Evolutionary conservation across 441 rosid genomes (phyloP).

Genomic region (Populus hybrid): DNA sequence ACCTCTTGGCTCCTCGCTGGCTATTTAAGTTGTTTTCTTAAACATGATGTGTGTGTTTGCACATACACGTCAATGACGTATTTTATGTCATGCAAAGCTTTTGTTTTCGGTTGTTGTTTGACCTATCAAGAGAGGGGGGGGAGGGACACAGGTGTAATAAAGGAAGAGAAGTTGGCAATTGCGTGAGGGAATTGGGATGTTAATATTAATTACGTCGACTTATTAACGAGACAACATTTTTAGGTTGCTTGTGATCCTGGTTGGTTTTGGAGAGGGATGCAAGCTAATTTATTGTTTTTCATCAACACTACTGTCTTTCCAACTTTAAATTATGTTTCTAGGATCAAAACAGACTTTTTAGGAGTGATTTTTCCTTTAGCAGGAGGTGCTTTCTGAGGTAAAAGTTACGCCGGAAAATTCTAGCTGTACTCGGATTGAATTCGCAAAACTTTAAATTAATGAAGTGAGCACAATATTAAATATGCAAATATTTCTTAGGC

Average conservation of each 20-base stretch:
- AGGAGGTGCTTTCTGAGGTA: background rate
- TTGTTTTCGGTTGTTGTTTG: background rate
- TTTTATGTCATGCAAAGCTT: background rate
- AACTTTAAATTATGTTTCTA: background rate
- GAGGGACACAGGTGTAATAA: too few species aligned
- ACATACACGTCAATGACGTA: background rate
- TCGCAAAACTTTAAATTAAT: background rate
- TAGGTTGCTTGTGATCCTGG: conserved; percentile 1
- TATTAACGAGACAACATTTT: background rate
- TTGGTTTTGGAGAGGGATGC: background rate
- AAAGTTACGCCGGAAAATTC: background rate
- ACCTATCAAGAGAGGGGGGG: too few species aligned
- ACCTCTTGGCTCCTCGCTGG: background rate
- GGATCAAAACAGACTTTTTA: background rate
- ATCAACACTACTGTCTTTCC: background rate
- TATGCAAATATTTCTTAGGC: background rate
- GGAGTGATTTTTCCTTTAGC: background rate
- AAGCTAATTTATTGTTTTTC: background rate
- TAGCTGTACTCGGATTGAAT: background rate
- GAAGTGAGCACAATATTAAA: background rate
- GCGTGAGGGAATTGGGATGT: conserved; percentile 14
- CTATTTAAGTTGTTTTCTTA: background rate
- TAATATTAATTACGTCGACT: background rate
- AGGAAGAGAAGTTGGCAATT: conserved; percentile 3
- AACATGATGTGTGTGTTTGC: too few species aligned